These are phyloP conservation scores for Adansonia digitata DNA, from an alignment of 345 rosid genomes.

Conservation along the genomic window DNA sequence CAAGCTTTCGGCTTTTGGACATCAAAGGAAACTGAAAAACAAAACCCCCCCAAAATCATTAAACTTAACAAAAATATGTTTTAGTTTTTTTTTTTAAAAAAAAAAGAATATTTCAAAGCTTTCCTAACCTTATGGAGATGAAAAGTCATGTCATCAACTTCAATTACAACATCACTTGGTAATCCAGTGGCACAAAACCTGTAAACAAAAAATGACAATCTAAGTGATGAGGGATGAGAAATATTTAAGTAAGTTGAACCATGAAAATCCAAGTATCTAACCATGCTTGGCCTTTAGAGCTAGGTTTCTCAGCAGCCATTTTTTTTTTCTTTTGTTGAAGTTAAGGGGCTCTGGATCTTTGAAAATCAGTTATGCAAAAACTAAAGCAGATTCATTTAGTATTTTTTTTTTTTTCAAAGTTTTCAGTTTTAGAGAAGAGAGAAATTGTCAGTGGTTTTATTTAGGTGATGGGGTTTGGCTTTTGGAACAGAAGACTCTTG, in stretches of 20 bases:
- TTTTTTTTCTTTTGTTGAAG: background rate
- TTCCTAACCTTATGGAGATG: conserved; percentile 82
- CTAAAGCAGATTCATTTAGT: conserved; percentile 24
- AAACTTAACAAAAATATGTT: too few relatives aligned
- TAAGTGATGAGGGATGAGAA: background rate
- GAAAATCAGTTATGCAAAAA: too few relatives aligned
- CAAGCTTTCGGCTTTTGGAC: conserved; percentile 82
- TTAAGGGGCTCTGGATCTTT: too few relatives aligned
- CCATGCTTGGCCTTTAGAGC: conserved; percentile 95
- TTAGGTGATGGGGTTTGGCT: too few relatives aligned
- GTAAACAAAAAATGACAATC: conserved; percentile 20
- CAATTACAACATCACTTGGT: conserved; percentile 83
- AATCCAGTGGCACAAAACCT: conserved; percentile 94
- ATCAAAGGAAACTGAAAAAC: conserved; percentile 75
- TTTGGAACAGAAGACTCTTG: too few relatives aligned
- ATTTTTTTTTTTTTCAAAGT: background rate
- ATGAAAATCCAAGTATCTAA: conserved; percentile 25
- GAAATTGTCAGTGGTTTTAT: too few relatives aligned
- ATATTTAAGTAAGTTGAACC: too few relatives aligned
- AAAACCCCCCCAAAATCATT: too few relatives aligned
- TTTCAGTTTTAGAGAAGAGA: too few relatives aligned
- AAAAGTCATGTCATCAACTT: conserved; percentile 84
- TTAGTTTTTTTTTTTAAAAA: too few relatives aligned
- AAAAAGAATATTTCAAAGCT: too few relatives aligned
- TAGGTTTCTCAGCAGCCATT: conserved; percentile 67